Conservation (phyloP, 495 filamentous ascomycete species). For the Monascus purpureus region DNA sequence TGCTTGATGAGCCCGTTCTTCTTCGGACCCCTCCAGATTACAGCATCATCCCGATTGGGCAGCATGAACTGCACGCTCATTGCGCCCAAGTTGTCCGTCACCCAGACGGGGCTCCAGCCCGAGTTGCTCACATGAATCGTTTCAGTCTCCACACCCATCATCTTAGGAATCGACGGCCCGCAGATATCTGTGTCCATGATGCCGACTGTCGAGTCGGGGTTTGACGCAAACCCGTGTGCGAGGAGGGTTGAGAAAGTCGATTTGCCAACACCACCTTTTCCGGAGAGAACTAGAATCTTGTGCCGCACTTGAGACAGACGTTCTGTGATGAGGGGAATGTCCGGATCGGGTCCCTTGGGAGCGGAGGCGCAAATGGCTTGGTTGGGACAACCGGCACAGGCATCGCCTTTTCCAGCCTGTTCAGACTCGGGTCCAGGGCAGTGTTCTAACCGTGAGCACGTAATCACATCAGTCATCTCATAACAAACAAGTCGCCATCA, state of each 20-base stretch:
- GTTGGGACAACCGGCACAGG: conserved; percentile 90
- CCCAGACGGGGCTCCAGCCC: conserved; percentile 92
- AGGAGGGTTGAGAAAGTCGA: conserved; percentile 81
- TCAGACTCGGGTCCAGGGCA: conserved; percentile 90
- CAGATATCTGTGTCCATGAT: conserved; percentile 97
- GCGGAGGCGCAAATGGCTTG: conserved; percentile 87
- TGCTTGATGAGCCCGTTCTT: conserved; percentile 98
- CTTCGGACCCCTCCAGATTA: conserved; percentile 95
- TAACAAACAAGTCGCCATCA: neutral
- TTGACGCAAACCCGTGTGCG: conserved; percentile 71
- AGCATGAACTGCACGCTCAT: conserved; percentile 99
- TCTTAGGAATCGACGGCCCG: conserved; percentile 87
- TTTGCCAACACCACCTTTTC: conserved; percentile 95
- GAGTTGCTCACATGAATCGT: conserved; percentile 73
- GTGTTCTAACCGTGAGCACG: conserved; percentile 60
- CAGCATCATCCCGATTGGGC: conserved; percentile 77
- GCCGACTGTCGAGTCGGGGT: conserved; percentile 61
- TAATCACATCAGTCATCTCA: neutral
- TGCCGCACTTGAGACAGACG: conserved; percentile 71
- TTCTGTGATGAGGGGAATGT: conserved; percentile 72
- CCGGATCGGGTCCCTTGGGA: conserved; percentile 91
- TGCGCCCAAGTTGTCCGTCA: conserved; percentile 74
- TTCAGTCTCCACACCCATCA: conserved; percentile 92
- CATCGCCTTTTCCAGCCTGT: conserved; percentile 69
- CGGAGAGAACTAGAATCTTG: conserved; percentile 83